Evolutionary conservation across 176 grass and related monocot genomes (phyloP).

Genomic region (Tillandsia leiboldiana): DNA sequence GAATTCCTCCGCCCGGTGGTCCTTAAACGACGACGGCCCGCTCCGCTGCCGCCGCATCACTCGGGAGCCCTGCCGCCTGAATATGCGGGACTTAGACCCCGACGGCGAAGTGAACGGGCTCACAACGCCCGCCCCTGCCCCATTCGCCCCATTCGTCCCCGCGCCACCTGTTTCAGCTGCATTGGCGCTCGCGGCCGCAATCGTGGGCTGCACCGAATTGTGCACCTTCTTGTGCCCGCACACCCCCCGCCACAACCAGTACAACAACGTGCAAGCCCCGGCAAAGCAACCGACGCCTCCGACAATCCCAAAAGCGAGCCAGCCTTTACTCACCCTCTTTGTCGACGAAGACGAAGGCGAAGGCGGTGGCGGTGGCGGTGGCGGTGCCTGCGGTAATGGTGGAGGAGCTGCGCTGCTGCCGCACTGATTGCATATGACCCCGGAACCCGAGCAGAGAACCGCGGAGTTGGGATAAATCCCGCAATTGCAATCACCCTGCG

Average conservation of each 20-base stretch:
- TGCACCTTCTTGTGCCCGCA: constrained; percentile 72
- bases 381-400: not conserved
- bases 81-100: constrained; percentile 14
- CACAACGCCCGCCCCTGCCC: not conserved
- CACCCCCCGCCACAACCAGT: constrained; percentile 46
- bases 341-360: not conserved
- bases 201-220: constrained; percentile 72
- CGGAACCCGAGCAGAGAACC: constrained; percentile 22
- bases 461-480: constrained; percentile 22
- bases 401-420: not conserved
- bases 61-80: constrained; percentile 67
- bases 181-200: not conserved
- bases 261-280: constrained; percentile 52
- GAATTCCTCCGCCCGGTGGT: constrained; percentile 56
- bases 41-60: constrained; percentile 83
- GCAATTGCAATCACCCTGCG: constrained; percentile 19
- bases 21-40: constrained; percentile 89
- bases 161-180: not conserved
- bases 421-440: constrained; percentile 46
- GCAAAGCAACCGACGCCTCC: constrained; percentile 54
- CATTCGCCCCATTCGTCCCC: not conserved
- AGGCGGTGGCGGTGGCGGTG: not conserved
- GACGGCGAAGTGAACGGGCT: constrained; percentile 47
- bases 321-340: constrained; percentile 7
- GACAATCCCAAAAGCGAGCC: constrained; percentile 49